phyloP scores from a whole-genome alignment of 805 yeast genomes.

The Candida glaebosa region DNA sequence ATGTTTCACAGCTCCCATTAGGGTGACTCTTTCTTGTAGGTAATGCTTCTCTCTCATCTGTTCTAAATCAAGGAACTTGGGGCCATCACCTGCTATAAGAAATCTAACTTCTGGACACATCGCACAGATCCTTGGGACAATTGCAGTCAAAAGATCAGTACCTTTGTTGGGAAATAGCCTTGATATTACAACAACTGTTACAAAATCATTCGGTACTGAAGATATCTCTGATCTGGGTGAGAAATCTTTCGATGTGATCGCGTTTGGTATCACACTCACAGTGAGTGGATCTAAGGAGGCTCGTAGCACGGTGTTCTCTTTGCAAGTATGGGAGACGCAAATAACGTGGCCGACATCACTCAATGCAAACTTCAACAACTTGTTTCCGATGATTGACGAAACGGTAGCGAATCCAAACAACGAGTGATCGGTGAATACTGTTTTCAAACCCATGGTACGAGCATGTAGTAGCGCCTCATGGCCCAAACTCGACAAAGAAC shows the following conservation, averaged over 20 bases:
- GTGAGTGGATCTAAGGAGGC: constrained; percentile 74
- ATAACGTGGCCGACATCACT: constrained; percentile 89
- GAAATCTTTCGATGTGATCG: constrained; percentile 83
- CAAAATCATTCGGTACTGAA: constrained; percentile 24
- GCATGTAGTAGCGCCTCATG: constrained; percentile 93
- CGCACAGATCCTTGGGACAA: constrained; percentile 79
- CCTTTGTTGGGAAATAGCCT: constrained; percentile 96
- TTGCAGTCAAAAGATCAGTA: constrained; percentile 78
- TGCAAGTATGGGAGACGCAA: constrained; percentile 96
- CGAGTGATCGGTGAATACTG: constrained; percentile 95
- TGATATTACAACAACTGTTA: constrained; percentile 88
- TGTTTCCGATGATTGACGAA: constrained; percentile 81
- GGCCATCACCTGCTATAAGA: constrained; percentile 95
- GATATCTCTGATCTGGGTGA: constrained; percentile 10
- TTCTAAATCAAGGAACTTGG: constrained; percentile 87
- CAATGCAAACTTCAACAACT: constrained; percentile 74
- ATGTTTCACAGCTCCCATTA: constrained; percentile 85
- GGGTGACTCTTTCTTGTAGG: constrained; percentile 80
- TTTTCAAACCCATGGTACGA: constrained; percentile 83
- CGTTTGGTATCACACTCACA: constrained; percentile 94
- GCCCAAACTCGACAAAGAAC: constrained; percentile 79
- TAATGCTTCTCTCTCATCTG: constrained; percentile 89
- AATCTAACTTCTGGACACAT: constrained; percentile 64
- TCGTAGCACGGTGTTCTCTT: constrained; percentile 89
- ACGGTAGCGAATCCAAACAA: constrained; percentile 90